These are phyloP conservation scores for Fusarium chaquense DNA, from an alignment of 2,329 filamentous ascomycete species.

Conservation along the genomic window DNA sequence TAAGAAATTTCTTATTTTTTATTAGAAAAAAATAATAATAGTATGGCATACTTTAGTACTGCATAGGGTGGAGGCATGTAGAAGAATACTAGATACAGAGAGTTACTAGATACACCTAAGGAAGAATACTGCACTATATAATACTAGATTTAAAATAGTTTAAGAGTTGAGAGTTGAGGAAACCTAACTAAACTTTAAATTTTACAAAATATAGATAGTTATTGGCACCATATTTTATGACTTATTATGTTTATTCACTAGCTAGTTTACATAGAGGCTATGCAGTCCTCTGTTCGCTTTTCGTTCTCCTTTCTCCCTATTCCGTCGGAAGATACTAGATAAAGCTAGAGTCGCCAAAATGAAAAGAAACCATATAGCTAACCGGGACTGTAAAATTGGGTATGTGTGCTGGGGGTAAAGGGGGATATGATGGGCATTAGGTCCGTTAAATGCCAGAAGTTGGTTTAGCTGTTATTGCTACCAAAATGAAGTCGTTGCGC, in stretches of 20 bases:
- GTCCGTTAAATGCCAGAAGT: slow-evolving; percentile 11
- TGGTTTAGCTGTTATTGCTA: slow-evolving; percentile 15
- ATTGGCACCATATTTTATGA: background rate
- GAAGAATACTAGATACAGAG: background rate
- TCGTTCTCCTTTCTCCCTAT: slow-evolving; percentile 1
- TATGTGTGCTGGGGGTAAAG: slow-evolving; percentile 27
- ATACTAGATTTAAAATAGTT: background rate
- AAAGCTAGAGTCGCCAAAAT: background rate
- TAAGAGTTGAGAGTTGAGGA: background rate
- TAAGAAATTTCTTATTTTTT: background rate
- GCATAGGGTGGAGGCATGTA: too few relatives aligned
- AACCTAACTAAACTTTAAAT: too few relatives aligned
- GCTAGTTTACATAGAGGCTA: slow-evolving; percentile 22
- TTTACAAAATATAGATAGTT: too few relatives aligned
- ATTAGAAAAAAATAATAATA: too few relatives aligned
- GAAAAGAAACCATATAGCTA: slow-evolving; percentile 4
- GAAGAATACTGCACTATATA: too few relatives aligned
- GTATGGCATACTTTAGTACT: background rate
- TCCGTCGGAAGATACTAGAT: slow-evolving; percentile 16
- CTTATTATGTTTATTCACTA: slow-evolving; percentile 12
- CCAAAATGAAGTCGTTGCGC: slow-evolving; percentile 16
- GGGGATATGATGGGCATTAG: slow-evolving; percentile 6
- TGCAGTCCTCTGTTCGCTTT: slow-evolving; percentile 12
- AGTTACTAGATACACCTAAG: background rate
- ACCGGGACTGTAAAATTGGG: slow-evolving; percentile 4